phyloP scores from a whole-genome alignment of 768 basidiomycete genomes.

The Butyriboletus loyo region DNA sequence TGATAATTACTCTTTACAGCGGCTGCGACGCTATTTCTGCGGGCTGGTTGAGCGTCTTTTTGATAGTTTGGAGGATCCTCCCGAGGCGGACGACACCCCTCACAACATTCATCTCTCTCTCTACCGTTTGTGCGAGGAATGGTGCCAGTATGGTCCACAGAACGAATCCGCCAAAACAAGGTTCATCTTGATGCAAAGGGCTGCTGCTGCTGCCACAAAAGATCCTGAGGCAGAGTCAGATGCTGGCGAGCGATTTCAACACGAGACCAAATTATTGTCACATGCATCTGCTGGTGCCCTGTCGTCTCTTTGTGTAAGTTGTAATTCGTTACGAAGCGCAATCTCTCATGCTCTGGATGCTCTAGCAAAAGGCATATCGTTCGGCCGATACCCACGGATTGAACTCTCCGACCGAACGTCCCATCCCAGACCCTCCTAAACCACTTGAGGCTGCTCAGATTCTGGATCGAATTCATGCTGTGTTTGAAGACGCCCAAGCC shows the following conservation, averaged over 20 bases:
- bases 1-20: conserved; percentile 74
- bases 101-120: conserved; percentile 72
- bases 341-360: background rate
- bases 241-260: conserved; percentile 57
- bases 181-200: conserved; percentile 66
- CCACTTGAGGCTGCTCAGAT: conserved; percentile 51
- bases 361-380: conserved; percentile 76
- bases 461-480: conserved; percentile 66
- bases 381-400: conserved; percentile 52
- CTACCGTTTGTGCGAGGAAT: conserved; percentile 87
- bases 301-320: conserved; percentile 82
- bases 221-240: conserved; percentile 52
- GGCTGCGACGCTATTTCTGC: conserved; percentile 87
- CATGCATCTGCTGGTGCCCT: conserved; percentile 83
- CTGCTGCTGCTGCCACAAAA: conserved; percentile 51
- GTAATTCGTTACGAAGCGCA: background rate
- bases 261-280: conserved; percentile 70
- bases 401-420: conserved; percentile 61
- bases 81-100: conserved; percentile 72
- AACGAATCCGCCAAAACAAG: conserved; percentile 70
- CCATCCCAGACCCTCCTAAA: conserved; percentile 47
- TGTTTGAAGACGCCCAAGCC: conserved; percentile 58
- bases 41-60: conserved; percentile 85
- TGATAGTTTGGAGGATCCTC: conserved; percentile 65
- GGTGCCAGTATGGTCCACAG: conserved; percentile 84